phyloP scores from a whole-genome alignment of 2,329 filamentous ascomycete genomes.

The Trichoderma atrobrunneum region DNA sequence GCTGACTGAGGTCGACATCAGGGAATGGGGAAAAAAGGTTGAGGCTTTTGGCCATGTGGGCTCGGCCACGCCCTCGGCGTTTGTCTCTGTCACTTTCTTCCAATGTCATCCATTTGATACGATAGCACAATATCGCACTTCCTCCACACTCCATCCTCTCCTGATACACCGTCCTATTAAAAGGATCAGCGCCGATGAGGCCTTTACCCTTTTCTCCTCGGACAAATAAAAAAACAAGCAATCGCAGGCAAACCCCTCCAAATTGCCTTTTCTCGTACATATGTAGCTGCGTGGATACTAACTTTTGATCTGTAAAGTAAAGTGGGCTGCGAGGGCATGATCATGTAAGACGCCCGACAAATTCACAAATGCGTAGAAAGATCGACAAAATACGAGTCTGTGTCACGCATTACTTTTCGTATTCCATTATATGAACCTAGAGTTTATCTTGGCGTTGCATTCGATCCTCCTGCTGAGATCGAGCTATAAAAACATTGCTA shows the following conservation, averaged over 20 bases:
- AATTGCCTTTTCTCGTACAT: background rate
- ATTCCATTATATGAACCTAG: background rate
- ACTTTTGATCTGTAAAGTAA: background rate
- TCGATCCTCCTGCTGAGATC: background rate
- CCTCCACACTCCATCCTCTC: background rate
- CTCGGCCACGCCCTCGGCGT: background rate
- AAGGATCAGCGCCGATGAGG: constrained; percentile 5
- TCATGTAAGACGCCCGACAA: background rate
- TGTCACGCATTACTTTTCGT: background rate
- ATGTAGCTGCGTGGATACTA: background rate
- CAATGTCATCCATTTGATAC: background rate
- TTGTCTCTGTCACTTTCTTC: background rate
- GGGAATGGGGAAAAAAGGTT: background rate
- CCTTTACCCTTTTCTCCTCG: constrained; percentile 1
- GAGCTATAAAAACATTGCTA: background rate
- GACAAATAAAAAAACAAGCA: background rate
- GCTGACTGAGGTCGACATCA: background rate
- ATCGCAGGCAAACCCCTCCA: background rate
- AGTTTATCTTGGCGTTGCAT: background rate
- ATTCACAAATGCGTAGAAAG: background rate
- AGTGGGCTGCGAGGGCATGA: background rate
- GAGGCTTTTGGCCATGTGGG: background rate
- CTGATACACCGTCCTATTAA: background rate
- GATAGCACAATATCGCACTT: background rate
- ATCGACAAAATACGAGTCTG: constrained; percentile 11